Evolutionary conservation across 257 asterid genomes (phyloP).

Genomic region (Verbena officinalis): DNA sequence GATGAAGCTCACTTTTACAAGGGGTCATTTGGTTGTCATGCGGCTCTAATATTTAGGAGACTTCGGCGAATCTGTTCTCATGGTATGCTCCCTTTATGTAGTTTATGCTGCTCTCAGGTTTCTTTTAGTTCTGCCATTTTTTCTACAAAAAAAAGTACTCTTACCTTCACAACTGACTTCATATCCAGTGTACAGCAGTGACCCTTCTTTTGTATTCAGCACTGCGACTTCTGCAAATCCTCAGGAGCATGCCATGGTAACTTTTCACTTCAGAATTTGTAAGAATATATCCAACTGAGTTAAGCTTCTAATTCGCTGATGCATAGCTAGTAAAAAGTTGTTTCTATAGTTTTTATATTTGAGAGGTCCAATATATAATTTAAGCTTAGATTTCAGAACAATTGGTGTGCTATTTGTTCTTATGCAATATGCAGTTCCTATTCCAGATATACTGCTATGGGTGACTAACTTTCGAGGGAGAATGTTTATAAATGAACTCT

Average conservation of each 20-base stretch:
- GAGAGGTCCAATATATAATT: not conserved
- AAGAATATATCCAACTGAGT: slow-evolving; percentile 6
- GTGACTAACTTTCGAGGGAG: not conserved
- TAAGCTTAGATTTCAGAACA: slow-evolving; percentile 8
- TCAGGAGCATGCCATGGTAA: slow-evolving; percentile 87
- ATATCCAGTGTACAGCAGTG: slow-evolving; percentile 82
- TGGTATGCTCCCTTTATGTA: slow-evolving; percentile 43
- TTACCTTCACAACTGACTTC: slow-evolving; percentile 39
- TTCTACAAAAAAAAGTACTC: slow-evolving; percentile 14
- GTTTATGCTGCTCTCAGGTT: slow-evolving; percentile 14
- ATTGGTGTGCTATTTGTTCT: not conserved
- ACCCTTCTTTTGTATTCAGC: slow-evolving; percentile 88
- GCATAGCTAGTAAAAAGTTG: slow-evolving; percentile 7
- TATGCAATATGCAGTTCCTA: slow-evolving; percentile 2
- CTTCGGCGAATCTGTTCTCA: slow-evolving; percentile 93
- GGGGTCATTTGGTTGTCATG: slow-evolving; percentile 95
- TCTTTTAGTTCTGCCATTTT: slow-evolving; percentile 28
- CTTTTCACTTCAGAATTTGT: slow-evolving; percentile 31
- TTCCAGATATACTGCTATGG: not conserved
- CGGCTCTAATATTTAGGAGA: slow-evolving; percentile 88
- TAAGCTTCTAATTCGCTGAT: not conserved
- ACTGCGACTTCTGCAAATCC: slow-evolving; percentile 99
- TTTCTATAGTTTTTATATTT: not conserved
- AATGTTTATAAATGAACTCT: slow-evolving; percentile 6
- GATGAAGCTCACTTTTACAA: slow-evolving; percentile 96